A percentile compares a stretch with the other conserved stretches of the same genome.
Conservation (phyloP, 257 asterid genomes). For the Solanum stenotomum region DNA sequence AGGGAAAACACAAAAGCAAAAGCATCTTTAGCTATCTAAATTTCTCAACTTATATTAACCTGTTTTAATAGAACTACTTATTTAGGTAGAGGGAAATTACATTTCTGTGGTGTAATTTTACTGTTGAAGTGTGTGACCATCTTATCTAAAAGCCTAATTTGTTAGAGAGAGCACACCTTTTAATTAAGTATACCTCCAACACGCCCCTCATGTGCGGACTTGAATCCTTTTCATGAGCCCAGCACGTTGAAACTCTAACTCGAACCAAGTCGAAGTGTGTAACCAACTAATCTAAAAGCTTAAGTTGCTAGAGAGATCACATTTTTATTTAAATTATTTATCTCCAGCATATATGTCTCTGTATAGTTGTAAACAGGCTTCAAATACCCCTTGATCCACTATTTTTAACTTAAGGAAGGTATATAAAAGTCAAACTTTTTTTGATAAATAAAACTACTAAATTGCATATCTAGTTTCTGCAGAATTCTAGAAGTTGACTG, state of each 20-base stretch:
- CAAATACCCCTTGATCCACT: neutral
- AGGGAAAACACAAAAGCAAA: neutral
- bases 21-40: neutral
- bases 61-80: neutral
- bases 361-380: neutral
- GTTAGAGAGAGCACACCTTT: neutral
- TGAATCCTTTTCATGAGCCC: neutral
- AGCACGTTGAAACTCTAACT: neutral
- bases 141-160: neutral
- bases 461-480: neutral
- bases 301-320: neutral
- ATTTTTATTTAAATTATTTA: neutral
- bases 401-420: neutral
- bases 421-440: neutral
- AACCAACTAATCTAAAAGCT: neutral
- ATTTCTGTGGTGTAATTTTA: neutral
- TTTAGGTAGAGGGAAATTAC: neutral
- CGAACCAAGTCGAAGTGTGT: neutral
- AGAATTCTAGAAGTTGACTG: constrained; percentile 1
- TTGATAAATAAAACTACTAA: neutral
- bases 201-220: neutral
- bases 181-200: neutral
- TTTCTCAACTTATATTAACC: neutral
- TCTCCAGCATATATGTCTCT: neutral
- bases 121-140: neutral